Percentiles rank a stretch among this genome's conserved stretches.
phyloP scores from a whole-genome alignment of 2,329 filamentous ascomycete species.

The Sclerotinia trifoliorum region DNA sequence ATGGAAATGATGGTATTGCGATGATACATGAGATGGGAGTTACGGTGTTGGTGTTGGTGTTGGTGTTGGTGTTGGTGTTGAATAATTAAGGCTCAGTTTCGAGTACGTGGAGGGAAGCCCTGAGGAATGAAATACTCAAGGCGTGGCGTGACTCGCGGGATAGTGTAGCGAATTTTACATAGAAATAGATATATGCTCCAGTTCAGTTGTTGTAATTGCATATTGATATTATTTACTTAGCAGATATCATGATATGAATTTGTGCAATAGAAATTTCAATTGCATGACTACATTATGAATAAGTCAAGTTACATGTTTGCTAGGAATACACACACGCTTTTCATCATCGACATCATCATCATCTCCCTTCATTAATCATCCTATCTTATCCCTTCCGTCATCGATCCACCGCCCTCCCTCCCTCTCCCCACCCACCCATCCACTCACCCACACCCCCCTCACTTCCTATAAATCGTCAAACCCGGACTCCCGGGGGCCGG shows the following conservation, averaged over 20 bases:
- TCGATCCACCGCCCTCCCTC: neutral
- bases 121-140: neutral
- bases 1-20: neutral
- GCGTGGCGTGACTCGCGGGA: too few species aligned
- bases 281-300: neutral
- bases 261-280: neutral
- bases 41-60: neutral
- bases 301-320: neutral
- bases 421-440: neutral
- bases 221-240: neutral
- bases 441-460: neutral
- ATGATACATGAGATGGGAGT: neutral
- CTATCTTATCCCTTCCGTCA: neutral
- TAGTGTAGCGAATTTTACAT: neutral
- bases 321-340: neutral
- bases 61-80: neutral
- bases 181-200: neutral
- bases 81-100: neutral
- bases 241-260: neutral
- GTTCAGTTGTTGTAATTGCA: neutral
- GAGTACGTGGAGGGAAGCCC: neutral
- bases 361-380: neutral
- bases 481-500: conserved; percentile 50
- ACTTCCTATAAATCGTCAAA: conserved; percentile 12
- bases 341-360: neutral